Conservation (phyloP, 2,329 filamentous ascomycete genomes). For the Cadophora sp. region DNA sequence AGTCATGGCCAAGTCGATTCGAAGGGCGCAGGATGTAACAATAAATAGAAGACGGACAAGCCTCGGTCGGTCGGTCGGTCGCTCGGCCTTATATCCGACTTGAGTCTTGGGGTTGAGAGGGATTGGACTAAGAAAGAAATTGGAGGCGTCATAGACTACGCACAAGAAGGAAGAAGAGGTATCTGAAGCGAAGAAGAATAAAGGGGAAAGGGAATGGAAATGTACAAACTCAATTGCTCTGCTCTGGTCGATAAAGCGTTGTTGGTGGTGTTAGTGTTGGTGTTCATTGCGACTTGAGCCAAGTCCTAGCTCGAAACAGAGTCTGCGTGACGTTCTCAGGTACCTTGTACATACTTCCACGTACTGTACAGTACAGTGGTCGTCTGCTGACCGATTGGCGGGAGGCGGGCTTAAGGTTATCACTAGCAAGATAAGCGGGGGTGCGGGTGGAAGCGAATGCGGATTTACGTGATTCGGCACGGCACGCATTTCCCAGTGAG, state of each 20-base stretch:
- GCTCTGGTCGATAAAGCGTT: no score
- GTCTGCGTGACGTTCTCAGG: conserved; percentile 6
- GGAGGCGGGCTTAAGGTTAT: no score
- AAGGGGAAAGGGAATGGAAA: neutral
- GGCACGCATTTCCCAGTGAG: no score
- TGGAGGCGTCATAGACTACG: conserved; percentile 2
- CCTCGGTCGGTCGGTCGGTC: conserved; percentile 3
- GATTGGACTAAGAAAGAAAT: neutral
- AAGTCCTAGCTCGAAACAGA: neutral
- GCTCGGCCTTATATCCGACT: neutral
- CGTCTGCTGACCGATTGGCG: neutral
- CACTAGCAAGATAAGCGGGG: no score
- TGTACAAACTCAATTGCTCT: neutral
- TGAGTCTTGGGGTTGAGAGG: neutral
- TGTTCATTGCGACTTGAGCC: neutral
- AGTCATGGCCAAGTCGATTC: neutral
- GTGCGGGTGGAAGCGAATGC: no score
- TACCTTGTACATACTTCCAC: neutral
- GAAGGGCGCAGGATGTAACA: neutral
- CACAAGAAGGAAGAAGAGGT: neutral
- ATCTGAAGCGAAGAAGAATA: neutral
- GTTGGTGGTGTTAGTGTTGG: neutral
- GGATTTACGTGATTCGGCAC: no score
- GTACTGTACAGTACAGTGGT: no score
- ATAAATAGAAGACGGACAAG: neutral